Evolutionary conservation across 1,284 basidiomycete species (phyloP).

Genomic region (Amylostereum areolatum): DNA sequence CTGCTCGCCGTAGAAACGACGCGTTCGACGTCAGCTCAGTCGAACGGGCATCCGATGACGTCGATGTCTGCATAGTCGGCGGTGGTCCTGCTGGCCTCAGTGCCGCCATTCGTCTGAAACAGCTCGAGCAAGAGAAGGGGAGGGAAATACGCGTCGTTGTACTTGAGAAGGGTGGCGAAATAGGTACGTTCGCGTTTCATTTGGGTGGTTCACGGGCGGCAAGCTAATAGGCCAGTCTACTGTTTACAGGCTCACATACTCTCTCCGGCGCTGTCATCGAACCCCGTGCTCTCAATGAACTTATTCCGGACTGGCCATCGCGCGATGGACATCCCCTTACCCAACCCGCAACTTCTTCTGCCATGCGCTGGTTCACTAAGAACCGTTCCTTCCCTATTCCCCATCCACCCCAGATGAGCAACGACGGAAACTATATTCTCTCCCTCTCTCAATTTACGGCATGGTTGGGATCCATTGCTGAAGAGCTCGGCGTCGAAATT

Average conservation of each 20-base stretch:
- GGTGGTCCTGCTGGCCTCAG: slow-evolving; percentile 93
- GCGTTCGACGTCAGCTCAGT: slow-evolving; percentile 45
- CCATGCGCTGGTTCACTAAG: slow-evolving; percentile 86
- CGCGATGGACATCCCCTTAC: slow-evolving; percentile 58
- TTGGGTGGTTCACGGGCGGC: neutral
- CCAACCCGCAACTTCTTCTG: slow-evolving; percentile 74
- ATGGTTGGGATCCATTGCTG: slow-evolving; percentile 89
- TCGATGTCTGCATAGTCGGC: slow-evolving; percentile 96
- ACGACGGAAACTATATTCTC: slow-evolving; percentile 91
- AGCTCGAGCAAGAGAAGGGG: slow-evolving; percentile 79
- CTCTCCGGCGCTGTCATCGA: slow-evolving; percentile 96
- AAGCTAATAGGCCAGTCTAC: too few relatives aligned
- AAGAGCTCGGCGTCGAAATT: slow-evolving; percentile 90
- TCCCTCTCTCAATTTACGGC: slow-evolving; percentile 86
- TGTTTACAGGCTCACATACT: slow-evolving; percentile 78
- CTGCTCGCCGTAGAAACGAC: slow-evolving; percentile 25
- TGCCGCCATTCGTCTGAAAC: slow-evolving; percentile 95
- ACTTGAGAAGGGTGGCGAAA: slow-evolving; percentile 91
- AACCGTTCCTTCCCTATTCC: slow-evolving; percentile 79
- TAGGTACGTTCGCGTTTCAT: slow-evolving; percentile 53
- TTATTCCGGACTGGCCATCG: slow-evolving; percentile 83
- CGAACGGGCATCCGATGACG: slow-evolving; percentile 81
- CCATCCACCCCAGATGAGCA: slow-evolving; percentile 96
- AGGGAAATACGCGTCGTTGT: slow-evolving; percentile 89
- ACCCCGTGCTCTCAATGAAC: slow-evolving; percentile 86